Evolutionary conservation across 2,329 filamentous ascomycete species (phyloP).

Genomic region (Cordyceps militaris): DNA sequence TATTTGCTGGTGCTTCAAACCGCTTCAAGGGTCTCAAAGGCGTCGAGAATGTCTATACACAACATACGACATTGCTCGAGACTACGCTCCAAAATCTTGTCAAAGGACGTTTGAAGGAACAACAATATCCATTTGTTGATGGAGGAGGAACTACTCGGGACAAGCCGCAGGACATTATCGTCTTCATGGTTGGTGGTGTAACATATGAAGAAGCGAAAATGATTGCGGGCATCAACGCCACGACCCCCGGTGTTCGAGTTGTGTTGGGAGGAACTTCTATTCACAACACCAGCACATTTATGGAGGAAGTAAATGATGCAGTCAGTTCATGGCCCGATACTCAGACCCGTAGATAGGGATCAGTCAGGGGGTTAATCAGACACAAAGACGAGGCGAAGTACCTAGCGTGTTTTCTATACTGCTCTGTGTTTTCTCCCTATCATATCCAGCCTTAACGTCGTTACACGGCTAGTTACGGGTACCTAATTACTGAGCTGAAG

Average conservation of each 20-base stretch:
- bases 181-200: conserved; percentile 88
- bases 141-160: conserved; percentile 80
- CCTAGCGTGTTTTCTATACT: no score
- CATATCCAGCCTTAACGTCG: no score
- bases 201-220: conserved; percentile 98
- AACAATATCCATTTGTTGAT: conserved; percentile 90
- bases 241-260: conserved; percentile 78
- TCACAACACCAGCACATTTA: conserved; percentile 79
- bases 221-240: conserved; percentile 90
- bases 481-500: no score
- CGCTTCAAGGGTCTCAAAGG: conserved; percentile 93
- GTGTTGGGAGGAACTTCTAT: conserved; percentile 83
- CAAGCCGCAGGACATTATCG: conserved; percentile 91
- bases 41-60: conserved; percentile 97
- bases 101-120: conserved; percentile 79
- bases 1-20: conserved; percentile 81
- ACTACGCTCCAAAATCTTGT: conserved; percentile 85
- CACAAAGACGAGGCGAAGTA: background rate
- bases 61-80: conserved; percentile 86
- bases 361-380: background rate
- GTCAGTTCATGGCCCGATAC: conserved; percentile 77
- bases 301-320: conserved; percentile 87
- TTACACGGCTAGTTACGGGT: no score
- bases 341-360: background rate
- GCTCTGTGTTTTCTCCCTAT: no score